These are phyloP conservation scores for Claviceps maximensis DNA, from an alignment of 2,329 filamentous ascomycete species.

Conservation along the genomic window DNA sequence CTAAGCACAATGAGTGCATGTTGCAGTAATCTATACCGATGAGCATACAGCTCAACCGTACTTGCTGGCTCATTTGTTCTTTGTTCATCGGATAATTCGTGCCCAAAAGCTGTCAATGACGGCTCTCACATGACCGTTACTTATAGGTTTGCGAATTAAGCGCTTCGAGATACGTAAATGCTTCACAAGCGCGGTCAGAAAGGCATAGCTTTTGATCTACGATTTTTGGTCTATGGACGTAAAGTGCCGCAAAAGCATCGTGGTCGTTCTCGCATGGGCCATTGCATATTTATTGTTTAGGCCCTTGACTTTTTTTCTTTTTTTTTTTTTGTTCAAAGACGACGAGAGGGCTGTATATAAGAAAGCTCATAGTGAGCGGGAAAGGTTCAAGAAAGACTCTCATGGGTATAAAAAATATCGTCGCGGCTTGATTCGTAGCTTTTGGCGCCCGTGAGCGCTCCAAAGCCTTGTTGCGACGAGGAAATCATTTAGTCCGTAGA, in stretches of 20 bases:
- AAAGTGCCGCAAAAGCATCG: neutral
- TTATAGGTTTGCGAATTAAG: neutral
- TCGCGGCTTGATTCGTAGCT: neutral
- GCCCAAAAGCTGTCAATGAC: neutral
- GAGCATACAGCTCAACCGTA: neutral
- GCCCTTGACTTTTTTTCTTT: neutral
- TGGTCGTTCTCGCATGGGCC: neutral
- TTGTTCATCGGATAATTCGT: neutral
- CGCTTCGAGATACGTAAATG: neutral
- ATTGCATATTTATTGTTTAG: too few relatives aligned
- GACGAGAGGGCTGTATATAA: neutral
- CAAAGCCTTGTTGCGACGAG: too few relatives aligned
- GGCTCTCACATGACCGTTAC: too few relatives aligned
- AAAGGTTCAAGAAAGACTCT: too few relatives aligned
- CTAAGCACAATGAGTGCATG: too few relatives aligned
- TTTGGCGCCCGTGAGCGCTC: neutral
- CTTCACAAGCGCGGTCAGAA: neutral
- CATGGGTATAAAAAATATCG: neutral
- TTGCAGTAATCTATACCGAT: neutral
- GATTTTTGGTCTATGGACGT: neutral
- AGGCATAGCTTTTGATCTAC: neutral
- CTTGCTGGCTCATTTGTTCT: neutral
- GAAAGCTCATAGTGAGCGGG: neutral
- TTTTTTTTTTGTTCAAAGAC: neutral
- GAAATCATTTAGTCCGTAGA: conserved; percentile 23